Evolutionary conservation across 2,329 filamentous ascomycete species (phyloP).

Genomic region (Alternaria angustiovoidea): DNA sequence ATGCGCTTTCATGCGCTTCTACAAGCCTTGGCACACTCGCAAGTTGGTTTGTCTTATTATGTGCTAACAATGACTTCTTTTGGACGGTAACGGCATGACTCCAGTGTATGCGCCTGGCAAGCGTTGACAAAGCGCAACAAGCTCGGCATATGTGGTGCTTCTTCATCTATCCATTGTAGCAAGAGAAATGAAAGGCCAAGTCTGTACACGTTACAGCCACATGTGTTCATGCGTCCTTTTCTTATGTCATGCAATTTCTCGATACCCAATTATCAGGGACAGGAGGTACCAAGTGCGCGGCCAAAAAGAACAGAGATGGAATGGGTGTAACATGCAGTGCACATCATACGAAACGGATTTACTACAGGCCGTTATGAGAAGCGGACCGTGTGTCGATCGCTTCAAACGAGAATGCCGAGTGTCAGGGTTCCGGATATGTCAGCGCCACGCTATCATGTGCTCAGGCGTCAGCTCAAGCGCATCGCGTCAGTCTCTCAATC

Average conservation of each 20-base stretch:
- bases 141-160: not conserved
- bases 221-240: not conserved
- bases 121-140: not conserved
- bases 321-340: not conserved
- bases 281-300: too few species aligned
- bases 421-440: conserved; percentile 27
- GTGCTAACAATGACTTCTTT: not conserved
- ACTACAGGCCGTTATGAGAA: not conserved
- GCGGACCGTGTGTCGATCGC: not conserved
- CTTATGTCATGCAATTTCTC: not conserved
- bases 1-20: not conserved
- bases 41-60: not conserved
- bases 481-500: conserved; percentile 25
- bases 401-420: conserved; percentile 11
- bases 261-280: not conserved
- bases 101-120: not conserved
- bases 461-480: conserved; percentile 32
- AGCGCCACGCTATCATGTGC: conserved; percentile 38
- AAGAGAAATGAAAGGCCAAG: too few species aligned
- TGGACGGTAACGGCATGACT: not conserved
- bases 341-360: not conserved
- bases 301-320: not conserved
- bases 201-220: not conserved
- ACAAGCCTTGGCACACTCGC: not conserved
- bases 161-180: too few species aligned